Percentiles rank a stretch among this genome's conserved stretches.
Conservation (phyloP, 805 yeast genomes). For the Wickerhamiella siamensis region DNA sequence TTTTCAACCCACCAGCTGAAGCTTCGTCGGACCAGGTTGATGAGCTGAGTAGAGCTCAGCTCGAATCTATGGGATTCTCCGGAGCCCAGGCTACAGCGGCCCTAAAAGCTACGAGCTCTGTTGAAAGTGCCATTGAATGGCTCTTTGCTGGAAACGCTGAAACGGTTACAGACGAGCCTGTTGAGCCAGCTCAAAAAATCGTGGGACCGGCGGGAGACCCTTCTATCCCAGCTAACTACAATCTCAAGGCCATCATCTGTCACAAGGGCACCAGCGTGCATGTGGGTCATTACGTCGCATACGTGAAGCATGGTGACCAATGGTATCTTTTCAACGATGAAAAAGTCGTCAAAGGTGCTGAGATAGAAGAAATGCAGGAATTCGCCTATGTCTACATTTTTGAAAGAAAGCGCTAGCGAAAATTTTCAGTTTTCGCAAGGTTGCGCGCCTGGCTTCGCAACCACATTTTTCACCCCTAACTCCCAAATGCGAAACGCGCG, state of each 20-base stretch:
- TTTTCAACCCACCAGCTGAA: slow-evolving; percentile 30
- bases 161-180: slow-evolving; percentile 41
- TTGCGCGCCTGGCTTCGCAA: no score
- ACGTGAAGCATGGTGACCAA: slow-evolving; percentile 34
- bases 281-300: slow-evolving; percentile 85
- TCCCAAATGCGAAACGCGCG: no score
- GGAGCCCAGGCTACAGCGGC: slow-evolving; percentile 58
- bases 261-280: slow-evolving; percentile 85
- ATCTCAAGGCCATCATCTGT: slow-evolving; percentile 54
- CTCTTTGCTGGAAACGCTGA: slow-evolving; percentile 60
- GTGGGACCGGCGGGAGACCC: slow-evolving; percentile 14
- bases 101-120: slow-evolving; percentile 40
- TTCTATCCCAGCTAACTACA: slow-evolving; percentile 29
- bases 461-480: no score
- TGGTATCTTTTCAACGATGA: slow-evolving; percentile 88
- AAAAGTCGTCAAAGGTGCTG: slow-evolving; percentile 48
- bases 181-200: slow-evolving; percentile 3
- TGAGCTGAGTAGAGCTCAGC: slow-evolving; percentile 31
- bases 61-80: slow-evolving; percentile 69
- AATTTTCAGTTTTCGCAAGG: background rate
- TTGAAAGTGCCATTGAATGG: slow-evolving; percentile 83
- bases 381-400: slow-evolving; percentile 37
- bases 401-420: slow-evolving; percentile 13
- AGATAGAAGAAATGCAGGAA: slow-evolving; percentile 31
- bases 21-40: slow-evolving; percentile 4